Base-by-base conservation (phyloP, 495 filamentous ascomycete species). In the Glutinoglossum americanum region DNA sequence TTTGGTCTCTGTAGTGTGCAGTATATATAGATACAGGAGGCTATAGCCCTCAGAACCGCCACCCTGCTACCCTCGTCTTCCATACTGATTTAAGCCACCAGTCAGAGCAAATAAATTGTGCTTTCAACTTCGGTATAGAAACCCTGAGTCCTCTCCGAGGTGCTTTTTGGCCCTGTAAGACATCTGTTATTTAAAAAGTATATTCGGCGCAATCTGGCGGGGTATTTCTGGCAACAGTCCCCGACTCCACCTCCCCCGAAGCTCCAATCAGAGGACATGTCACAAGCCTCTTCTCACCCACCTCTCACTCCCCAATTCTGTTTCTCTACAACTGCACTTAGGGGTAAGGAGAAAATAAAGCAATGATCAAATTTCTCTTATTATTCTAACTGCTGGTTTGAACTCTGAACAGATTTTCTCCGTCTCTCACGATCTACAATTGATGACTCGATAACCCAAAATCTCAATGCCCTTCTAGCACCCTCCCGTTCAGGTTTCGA, bases 381-480 rank as follows among this genome's bases (percentile, higher is more conserved):
- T 10, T 28, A n/a, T 30, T 56, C 54, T 56, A 44, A 35, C 30
- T n/a, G 19, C 0, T 33, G 19, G 0, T n/a, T 21, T 3, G 17
- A 56, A 17, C 27, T 21, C 2, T 32, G 9, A 56, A 32, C 63
- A 98, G 92, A 95, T 65, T 98, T 98, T 69, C 79, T 98, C n/a
- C 84, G 85, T 23, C 61, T 93, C 59, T 96, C 92, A 6, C 79
- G 92, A 57, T 75, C 78, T 57, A 78, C 85, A 26, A 85, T 95
- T 61, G 92, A 98, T 66, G 92, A 98, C 66, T 85, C 84, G 17
- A 95, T 98, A 62, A 80, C 80, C 0, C 90, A 95, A 66, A 88
- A 94, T 61, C 76, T 98, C 45, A 98, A 98, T 71, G 87, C 88
- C 1, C 75, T 98, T 26, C 69, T 87, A 35, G 89, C 84, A 1